These are phyloP conservation scores for Astrephomene gubernaculifera DNA, from an alignment of 139 green algal species.

Conservation along the genomic window DNA sequence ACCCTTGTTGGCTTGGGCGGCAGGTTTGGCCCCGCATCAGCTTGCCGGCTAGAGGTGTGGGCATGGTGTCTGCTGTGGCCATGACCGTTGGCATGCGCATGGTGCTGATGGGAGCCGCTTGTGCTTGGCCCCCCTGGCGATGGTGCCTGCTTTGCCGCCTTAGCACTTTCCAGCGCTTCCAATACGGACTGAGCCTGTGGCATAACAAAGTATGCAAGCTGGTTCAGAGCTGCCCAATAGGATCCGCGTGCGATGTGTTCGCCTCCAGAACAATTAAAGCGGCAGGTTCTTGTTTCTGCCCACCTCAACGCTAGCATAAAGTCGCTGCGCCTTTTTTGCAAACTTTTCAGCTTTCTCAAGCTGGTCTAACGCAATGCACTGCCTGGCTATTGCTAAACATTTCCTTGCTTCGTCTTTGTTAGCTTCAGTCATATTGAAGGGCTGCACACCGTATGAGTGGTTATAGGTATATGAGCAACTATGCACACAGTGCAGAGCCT, in stretches of 20 bases:
- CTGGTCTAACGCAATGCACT: not conserved
- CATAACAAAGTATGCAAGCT: too few species aligned
- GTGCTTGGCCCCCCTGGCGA: not conserved
- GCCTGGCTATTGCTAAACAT: conserved; percentile 34
- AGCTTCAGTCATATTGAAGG: conserved; percentile 25
- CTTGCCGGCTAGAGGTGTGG: not conserved
- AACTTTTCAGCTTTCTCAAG: conserved; percentile 47
- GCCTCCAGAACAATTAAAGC: too few species aligned
- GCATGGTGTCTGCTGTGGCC: not conserved
- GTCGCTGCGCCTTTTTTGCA: conserved; percentile 37
- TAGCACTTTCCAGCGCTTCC: conserved; percentile 10
- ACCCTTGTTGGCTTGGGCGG: not conserved
- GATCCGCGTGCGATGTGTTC: not conserved
- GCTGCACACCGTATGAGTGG: too few species aligned
- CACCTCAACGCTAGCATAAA: conserved; percentile 46
- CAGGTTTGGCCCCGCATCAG: not conserved
- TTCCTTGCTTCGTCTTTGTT: conserved; percentile 44
- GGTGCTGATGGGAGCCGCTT: not conserved
- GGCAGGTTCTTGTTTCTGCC: not conserved
- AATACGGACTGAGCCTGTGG: conserved; percentile 14
- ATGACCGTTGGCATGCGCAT: conserved; percentile 2
- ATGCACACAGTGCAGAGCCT: too few species aligned
- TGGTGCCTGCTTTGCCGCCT: not conserved
- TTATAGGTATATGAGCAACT: too few species aligned
- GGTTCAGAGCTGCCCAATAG: not conserved